Evolutionary conservation across 169 alveolate species (phyloP).

Genomic region (Theileria annulata): DNA sequence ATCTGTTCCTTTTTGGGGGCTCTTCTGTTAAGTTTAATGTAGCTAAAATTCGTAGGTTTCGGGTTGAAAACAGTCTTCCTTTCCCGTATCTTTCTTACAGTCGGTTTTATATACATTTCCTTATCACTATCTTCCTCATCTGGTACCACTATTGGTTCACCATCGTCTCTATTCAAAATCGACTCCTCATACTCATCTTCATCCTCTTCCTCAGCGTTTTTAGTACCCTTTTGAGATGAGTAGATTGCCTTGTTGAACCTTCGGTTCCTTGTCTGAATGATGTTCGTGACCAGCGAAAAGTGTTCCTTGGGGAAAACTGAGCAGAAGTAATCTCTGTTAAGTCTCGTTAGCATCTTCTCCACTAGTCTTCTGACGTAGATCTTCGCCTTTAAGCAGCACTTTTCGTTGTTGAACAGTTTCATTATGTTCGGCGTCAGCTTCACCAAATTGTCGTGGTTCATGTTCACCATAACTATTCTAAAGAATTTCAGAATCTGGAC

Average conservation of each 20-base stretch:
- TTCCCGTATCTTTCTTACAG: not conserved
- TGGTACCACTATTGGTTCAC: not conserved
- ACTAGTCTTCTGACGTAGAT: conserved; percentile 53
- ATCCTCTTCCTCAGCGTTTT: conserved; percentile 40
- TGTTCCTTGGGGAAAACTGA: conserved; percentile 59
- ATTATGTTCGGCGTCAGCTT: conserved; percentile 56
- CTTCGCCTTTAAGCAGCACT: conserved; percentile 48
- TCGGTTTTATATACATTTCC: not conserved
- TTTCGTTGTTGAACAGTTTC: conserved; percentile 51
- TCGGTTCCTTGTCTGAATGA: conserved; percentile 30
- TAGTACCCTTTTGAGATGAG: not conserved
- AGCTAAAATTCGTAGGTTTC: conserved; percentile 32
- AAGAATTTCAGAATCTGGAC: conserved; percentile 53
- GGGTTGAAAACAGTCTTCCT: not conserved
- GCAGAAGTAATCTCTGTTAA: conserved; percentile 45
- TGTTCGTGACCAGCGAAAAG: conserved; percentile 47
- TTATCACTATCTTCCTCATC: not conserved
- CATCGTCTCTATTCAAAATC: not conserved
- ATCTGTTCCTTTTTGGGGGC: conserved; percentile 45
- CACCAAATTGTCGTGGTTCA: conserved; percentile 33
- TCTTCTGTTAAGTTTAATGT: conserved; percentile 49
- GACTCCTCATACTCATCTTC: conserved; percentile 38
- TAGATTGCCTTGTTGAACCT: conserved; percentile 7
- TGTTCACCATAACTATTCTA: conserved; percentile 51
- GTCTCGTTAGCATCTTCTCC: conserved; percentile 50